A percentile compares a stretch with the other conserved stretches of the same genome.
Evolutionary conservation across 306 rosid genomes (phyloP).

Genomic region (Herpetospermum pedunculosum): DNA sequence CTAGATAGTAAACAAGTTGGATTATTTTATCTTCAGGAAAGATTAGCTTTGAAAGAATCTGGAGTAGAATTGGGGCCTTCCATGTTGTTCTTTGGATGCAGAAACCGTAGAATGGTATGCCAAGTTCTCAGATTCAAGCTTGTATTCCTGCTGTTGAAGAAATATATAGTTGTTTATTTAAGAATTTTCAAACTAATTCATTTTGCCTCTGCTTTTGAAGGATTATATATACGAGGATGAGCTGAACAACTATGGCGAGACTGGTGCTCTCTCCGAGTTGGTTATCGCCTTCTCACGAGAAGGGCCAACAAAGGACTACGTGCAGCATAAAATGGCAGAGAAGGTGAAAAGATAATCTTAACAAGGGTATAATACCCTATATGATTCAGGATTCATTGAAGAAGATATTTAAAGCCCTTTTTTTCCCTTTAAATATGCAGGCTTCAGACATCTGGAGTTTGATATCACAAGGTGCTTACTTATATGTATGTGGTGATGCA

Average conservation of each 20-base stretch:
- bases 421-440: slow-evolving; percentile 23
- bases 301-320: slow-evolving; percentile 82
- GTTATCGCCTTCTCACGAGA: slow-evolving; percentile 90
- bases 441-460: slow-evolving; percentile 81
- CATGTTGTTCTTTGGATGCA: slow-evolving; percentile 76
- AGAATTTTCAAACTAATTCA: background rate
- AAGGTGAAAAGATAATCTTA: slow-evolving; percentile 36
- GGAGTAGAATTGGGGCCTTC: slow-evolving; percentile 77
- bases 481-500: slow-evolving; percentile 97
- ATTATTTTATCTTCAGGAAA: slow-evolving; percentile 45
- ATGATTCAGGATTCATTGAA: background rate
- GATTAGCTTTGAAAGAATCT: slow-evolving; percentile 61
- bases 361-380: background rate
- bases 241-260: slow-evolving; percentile 49
- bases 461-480: slow-evolving; percentile 73
- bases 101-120: slow-evolving; percentile 76
- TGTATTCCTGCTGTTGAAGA: background rate
- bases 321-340: slow-evolving; percentile 87
- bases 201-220: slow-evolving; percentile 23
- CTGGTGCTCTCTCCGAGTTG: slow-evolving; percentile 79
- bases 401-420: background rate
- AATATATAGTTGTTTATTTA: background rate
- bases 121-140: background rate
- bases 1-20: background rate
- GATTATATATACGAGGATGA: slow-evolving; percentile 91